These are phyloP conservation scores for Chimonanthus salicifolius DNA, from an alignment of 164 flowering plant species.

Conservation along the genomic window DNA sequence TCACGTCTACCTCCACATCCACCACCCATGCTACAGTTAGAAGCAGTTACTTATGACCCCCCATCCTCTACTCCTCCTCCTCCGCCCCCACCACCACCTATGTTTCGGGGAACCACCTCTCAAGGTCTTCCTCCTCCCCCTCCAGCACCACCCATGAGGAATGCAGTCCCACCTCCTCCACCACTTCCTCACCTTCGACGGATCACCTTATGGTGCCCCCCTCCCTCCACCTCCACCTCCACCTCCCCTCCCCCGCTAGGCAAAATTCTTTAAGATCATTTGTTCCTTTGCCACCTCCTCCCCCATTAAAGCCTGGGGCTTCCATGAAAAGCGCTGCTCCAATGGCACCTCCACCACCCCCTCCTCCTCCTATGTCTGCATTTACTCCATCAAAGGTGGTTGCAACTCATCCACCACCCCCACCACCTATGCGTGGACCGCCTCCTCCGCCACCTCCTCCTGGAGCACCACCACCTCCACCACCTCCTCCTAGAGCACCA, in stretches of 20 bases:
- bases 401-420: conserved; percentile 11
- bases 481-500: conserved; percentile 15
- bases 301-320: conserved; percentile 6
- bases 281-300: conserved; percentile 35
- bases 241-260: conserved; percentile 8
- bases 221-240: conserved; percentile 17
- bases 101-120: neutral
- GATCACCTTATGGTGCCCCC: conserved; percentile 6
- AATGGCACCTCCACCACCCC: conserved; percentile 24
- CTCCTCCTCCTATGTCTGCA: conserved; percentile 22
- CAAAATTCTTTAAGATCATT: conserved; percentile 6
- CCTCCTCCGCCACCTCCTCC: conserved; percentile 13
- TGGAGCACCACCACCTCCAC: conserved; percentile 20
- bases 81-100: neutral
- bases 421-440: conserved; percentile 13
- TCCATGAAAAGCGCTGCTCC: neutral
- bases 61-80: neutral
- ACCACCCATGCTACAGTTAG: too few species aligned
- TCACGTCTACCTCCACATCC: too few species aligned
- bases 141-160: conserved; percentile 3
- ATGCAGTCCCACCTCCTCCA: conserved; percentile 9
- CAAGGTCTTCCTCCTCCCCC: conserved; percentile 13
- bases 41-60: too few species aligned
- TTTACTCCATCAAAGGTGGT: conserved; percentile 5
- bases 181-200: conserved; percentile 11